phyloP scores from a whole-genome alignment of 257 asterid species.

The Solanum virginianum region DNA sequence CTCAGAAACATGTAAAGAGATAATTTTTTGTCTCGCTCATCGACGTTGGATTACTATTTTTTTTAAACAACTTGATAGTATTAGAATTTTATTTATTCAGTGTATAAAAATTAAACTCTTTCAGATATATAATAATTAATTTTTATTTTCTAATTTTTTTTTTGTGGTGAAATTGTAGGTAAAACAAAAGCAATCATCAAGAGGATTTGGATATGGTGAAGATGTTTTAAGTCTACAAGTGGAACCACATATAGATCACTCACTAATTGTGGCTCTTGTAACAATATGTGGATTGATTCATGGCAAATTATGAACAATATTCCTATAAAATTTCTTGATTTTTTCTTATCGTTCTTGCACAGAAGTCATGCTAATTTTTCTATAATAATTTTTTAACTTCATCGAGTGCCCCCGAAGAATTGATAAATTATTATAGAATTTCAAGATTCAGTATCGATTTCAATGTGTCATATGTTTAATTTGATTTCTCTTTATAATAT shows the following conservation, averaged over 20 bases:
- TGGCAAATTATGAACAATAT: constrained; percentile 15
- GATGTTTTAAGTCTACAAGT: constrained; percentile 53
- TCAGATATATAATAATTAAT: not conserved
- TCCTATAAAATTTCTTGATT: not conserved
- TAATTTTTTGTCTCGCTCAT: not conserved
- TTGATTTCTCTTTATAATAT: not conserved
- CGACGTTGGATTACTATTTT: not conserved
- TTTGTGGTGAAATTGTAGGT: constrained; percentile 26
- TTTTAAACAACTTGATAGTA: not conserved
- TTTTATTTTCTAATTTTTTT: not conserved
- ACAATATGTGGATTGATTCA: constrained; percentile 53
- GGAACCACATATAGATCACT: constrained; percentile 49
- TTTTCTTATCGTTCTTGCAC: not conserved
- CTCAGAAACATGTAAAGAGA: too few relatives aligned
- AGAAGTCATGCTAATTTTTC: not conserved
- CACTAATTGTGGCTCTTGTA: constrained; percentile 59
- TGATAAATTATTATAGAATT: not conserved
- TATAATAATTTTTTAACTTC: not conserved
- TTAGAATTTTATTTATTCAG: not conserved
- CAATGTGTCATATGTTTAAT: not conserved
- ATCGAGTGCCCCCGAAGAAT: too few relatives aligned
- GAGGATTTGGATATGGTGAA: constrained; percentile 52
- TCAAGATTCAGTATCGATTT: not conserved
- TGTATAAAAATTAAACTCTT: not conserved
- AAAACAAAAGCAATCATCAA: constrained; percentile 32